Evolutionary conservation across 306 rosid species (phyloP).

Genomic region (Quercus agrifolia): DNA sequence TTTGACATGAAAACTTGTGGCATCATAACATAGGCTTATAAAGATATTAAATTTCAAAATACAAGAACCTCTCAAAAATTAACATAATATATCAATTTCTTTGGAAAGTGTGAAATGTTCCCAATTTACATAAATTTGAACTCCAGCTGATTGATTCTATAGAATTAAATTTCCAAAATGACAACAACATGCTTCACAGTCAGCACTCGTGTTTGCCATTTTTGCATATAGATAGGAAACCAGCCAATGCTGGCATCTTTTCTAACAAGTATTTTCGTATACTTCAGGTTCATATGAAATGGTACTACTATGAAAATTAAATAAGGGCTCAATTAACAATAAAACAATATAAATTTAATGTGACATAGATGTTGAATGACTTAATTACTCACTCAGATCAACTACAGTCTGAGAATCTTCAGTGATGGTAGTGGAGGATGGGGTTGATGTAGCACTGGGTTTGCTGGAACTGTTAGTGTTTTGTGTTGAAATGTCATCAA

Average conservation of each 20-base stretch:
- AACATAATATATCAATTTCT: neutral
- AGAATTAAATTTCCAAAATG: neutral
- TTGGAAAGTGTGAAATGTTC: too few species aligned
- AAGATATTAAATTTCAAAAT: too few species aligned
- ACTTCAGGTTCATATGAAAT: neutral
- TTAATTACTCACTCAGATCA: constrained; percentile 71
- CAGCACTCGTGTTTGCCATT: neutral
- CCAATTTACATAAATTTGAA: too few species aligned
- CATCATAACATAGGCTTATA: too few species aligned
- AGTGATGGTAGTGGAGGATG: constrained; percentile 40
- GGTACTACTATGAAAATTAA: neutral
- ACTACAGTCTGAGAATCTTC: constrained; percentile 41
- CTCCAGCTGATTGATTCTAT: neutral
- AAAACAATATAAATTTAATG: constrained; percentile 8
- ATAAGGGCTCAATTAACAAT: neutral
- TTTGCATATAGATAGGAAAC: neutral
- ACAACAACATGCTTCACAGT: neutral
- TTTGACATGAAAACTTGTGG: too few species aligned
- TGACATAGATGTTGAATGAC: neutral
- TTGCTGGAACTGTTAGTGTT: too few species aligned
- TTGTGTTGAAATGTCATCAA: too few species aligned
- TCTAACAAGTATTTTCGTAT: neutral
- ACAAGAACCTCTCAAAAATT: neutral
- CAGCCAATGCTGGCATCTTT: neutral
- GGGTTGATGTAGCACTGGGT: constrained; percentile 33